phyloP scores from a whole-genome alignment of 352 stramenopile genomes.

The Globisporangium spiculum region DNA sequence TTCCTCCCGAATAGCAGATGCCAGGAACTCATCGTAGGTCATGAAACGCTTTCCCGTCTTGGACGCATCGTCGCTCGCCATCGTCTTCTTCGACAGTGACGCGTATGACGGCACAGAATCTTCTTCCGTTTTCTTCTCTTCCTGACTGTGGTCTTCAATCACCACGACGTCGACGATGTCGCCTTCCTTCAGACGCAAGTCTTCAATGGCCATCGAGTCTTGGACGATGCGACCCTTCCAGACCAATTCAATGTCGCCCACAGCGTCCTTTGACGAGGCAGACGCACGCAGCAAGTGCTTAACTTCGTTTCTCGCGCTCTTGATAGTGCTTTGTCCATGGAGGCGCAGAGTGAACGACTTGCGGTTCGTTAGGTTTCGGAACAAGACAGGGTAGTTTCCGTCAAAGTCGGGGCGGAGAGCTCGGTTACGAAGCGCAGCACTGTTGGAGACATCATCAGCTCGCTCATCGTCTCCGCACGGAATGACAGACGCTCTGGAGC shows the following conservation, averaged over 20 bases:
- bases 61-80: conserved; percentile 16
- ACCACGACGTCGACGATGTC: conserved; percentile 68
- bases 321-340: conserved; percentile 46
- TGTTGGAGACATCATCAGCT: conserved; percentile 22
- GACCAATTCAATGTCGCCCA: conserved; percentile 61
- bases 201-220: conserved; percentile 38
- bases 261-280: conserved; percentile 27
- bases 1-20: conserved; percentile 48
- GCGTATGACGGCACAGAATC: conserved; percentile 19
- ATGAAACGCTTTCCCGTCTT: conserved; percentile 60
- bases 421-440: conserved; percentile 23
- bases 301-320: conserved; percentile 54
- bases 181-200: conserved; percentile 58
- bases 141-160: conserved; percentile 46
- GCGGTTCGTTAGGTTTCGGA: conserved; percentile 67
- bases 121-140: conserved; percentile 31
- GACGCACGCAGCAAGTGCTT: conserved; percentile 54
- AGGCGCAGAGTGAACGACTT: conserved; percentile 65
- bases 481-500: conserved; percentile 51
- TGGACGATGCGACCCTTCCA: conserved; percentile 59
- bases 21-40: conserved; percentile 81
- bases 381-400: conserved; percentile 54
- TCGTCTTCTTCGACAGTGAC: conserved; percentile 32
- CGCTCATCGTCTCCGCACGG: conserved; percentile 51
- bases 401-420: conserved; percentile 48